Percentiles rank a stretch among this genome's conserved stretches.
Conservation (phyloP, 1,284 basidiomycete species). For the Afroboletus lepidellus region DNA sequence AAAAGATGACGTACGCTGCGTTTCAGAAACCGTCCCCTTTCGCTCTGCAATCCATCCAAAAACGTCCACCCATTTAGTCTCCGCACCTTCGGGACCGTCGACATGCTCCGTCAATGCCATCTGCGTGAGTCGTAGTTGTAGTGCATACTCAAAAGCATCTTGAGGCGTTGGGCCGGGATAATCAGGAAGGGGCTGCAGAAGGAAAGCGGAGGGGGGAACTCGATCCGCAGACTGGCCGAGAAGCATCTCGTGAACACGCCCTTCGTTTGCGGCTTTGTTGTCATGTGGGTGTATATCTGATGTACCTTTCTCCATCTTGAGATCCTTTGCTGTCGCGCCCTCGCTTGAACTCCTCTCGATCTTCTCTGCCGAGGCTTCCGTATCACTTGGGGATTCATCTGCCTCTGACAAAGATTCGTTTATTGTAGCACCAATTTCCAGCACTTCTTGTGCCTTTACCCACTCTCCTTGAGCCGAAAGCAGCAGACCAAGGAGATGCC, state of each 20-base stretch:
- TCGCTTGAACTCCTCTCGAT: slow-evolving; percentile 5
- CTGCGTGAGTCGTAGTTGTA: slow-evolving; percentile 88
- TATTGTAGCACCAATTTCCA: slow-evolving; percentile 67
- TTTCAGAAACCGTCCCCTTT: slow-evolving; percentile 38
- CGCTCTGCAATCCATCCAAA: slow-evolving; percentile 81
- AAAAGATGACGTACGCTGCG: slow-evolving; percentile 22
- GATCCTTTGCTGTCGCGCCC: slow-evolving; percentile 3
- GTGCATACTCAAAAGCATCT: slow-evolving; percentile 74
- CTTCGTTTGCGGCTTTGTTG: not conserved
- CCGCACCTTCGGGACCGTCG: slow-evolving; percentile 85
- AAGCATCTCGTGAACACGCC: slow-evolving; percentile 26
- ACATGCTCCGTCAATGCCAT: slow-evolving; percentile 81
- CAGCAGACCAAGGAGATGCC: slow-evolving; percentile 90
- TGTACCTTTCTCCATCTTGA: slow-evolving; percentile 12
- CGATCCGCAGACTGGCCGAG: slow-evolving; percentile 36
- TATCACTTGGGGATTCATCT: slow-evolving; percentile 20
- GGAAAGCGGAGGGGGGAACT: slow-evolving; percentile 47
- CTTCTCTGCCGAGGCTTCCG: slow-evolving; percentile 19
- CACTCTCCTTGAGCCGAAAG: slow-evolving; percentile 81
- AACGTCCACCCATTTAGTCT: slow-evolving; percentile 80
- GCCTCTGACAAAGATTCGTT: slow-evolving; percentile 34
- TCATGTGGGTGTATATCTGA: not conserved
- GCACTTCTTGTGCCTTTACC: slow-evolving; percentile 73
- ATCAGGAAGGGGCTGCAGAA: slow-evolving; percentile 56
- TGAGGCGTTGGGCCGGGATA: slow-evolving; percentile 51